Base-by-base conservation (phyloP, 208 protist species). In the Acanthamoeba castellanii region DNA sequence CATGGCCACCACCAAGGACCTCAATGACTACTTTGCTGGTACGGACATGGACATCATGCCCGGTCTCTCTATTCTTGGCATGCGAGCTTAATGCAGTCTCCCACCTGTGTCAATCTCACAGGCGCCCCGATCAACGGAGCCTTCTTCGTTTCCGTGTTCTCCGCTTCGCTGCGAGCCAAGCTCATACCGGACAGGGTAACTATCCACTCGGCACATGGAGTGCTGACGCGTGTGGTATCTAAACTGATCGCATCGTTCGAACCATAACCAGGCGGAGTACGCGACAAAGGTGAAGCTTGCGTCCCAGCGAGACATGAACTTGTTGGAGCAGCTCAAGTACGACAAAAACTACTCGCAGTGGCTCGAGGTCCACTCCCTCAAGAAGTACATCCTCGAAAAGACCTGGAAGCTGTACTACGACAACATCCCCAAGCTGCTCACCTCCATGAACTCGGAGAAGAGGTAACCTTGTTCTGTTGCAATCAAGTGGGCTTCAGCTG, bases 251-350 rank as follows among this genome's bases (percentile, higher is more conserved):
- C 30, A n/a, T 66, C 11, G 64, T 7, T 82, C 20, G 11, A 52
- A 52, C 72, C 16, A 27, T 27, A 2, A 32, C 11, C 27, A 88
- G n/a, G 52, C 42, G 1, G 42, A 66, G 16, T 88, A 64, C n/a
- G 32, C 20, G 50, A 88, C 81, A 7, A 76, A 68, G 32, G 22
- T 76, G 22, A 92, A 92, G 61, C 27, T 76, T 8, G 32, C 30
- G 14, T 50, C 52, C 18, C 84, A 95, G 27, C 47, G 70, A 16
- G 96, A 97, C 70, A 11, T 94, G 4, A 42, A 72, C 7, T 13
- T 68, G 30, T 61, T 97, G 20, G 96, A 97, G 64, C 92, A 95
- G 45, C 66, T 97, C 3, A 82, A 96, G 90, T 97, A 95, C 45
- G 96, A 97, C 76, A 95, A 95, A 25, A 85, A 91, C 45, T 96